Evolutionary conservation across 345 rosid species (phyloP).

Genomic region (Eucalyptus cloeziana): DNA sequence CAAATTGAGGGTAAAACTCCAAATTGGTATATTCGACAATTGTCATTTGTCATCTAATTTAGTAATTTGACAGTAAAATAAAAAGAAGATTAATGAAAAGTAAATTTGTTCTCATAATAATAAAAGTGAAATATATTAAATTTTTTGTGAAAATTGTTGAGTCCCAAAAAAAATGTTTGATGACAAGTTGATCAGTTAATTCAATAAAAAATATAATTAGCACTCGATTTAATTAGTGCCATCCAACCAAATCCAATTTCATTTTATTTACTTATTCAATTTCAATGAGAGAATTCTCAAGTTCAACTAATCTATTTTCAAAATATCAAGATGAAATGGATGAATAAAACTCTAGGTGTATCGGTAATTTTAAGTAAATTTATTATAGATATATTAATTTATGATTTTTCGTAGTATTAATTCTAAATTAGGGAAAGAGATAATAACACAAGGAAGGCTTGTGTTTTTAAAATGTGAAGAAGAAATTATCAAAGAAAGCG

Average conservation of each 20-base stretch:
- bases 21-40: no score
- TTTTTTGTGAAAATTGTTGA: fast-evolving
- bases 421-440: no score
- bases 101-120: no score
- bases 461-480: background rate
- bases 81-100: fast-evolving
- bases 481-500: background rate
- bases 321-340: background rate
- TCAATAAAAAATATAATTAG: no score
- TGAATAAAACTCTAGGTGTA: background rate
- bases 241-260: fast-evolving
- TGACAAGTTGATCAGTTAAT: no score
- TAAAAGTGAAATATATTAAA: no score
- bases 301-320: background rate
- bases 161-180: no score
- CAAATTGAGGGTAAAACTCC: fast-evolving
- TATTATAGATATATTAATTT: fast-evolving
- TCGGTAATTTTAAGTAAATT: no score
- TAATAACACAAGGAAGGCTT: background rate
- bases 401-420: fast-evolving
- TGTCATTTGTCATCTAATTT: no score
- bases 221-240: background rate
- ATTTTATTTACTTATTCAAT: background rate
- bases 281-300: background rate
- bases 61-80: no score